These are phyloP conservation scores for Cadophora gregata DNA, from an alignment of 2,329 filamentous ascomycete genomes.

Conservation along the genomic window DNA sequence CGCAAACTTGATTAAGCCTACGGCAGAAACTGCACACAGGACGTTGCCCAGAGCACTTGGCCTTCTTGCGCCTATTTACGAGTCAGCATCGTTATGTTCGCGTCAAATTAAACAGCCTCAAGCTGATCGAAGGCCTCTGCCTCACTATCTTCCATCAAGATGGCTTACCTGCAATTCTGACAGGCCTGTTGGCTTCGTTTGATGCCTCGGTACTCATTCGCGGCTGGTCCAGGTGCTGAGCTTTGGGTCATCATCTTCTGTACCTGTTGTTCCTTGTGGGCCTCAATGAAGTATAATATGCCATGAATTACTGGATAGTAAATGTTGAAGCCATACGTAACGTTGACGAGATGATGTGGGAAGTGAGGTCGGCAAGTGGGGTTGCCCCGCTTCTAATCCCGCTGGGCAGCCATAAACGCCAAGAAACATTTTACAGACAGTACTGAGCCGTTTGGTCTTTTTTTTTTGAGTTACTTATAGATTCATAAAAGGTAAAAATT, in stretches of 20 bases:
- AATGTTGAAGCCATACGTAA: too few relatives aligned
- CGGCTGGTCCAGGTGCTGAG: background rate
- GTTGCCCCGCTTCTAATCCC: background rate
- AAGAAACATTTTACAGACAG: background rate
- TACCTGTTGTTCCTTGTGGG: background rate
- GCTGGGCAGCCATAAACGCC: background rate
- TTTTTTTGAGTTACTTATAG: too few relatives aligned
- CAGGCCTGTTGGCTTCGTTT: background rate
- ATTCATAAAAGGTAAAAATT: background rate
- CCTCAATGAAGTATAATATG: too few relatives aligned
- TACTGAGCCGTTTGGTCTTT: background rate
- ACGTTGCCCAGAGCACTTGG: conserved; percentile 27
- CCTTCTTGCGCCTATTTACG: conserved; percentile 1
- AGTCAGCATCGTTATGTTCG: background rate
- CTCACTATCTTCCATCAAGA: background rate
- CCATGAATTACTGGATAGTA: background rate
- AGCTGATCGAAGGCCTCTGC: background rate
- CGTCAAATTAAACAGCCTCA: background rate
- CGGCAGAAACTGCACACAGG: conserved; percentile 24
- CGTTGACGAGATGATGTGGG: background rate
- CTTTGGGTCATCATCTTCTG: background rate
- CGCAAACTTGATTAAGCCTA: conserved; percentile 22
- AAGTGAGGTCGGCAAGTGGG: background rate
- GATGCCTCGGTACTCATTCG: background rate
- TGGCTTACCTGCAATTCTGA: background rate